Conservation (phyloP, 305 asterid species). For the Ilex paraguariensis region DNA sequence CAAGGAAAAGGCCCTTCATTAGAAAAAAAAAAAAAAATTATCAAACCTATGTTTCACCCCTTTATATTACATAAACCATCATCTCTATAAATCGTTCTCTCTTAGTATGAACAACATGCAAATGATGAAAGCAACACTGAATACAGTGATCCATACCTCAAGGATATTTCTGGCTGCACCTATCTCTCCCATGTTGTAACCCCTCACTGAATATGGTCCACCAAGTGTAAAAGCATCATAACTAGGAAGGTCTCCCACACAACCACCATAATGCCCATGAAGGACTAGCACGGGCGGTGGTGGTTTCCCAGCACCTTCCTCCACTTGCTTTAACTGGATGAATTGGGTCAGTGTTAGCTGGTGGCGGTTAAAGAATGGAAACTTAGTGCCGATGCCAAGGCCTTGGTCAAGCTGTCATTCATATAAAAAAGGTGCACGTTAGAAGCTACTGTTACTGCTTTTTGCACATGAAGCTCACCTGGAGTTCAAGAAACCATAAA, state of each 20-base stretch:
- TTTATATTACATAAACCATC: too few relatives aligned
- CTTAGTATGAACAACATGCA: too few relatives aligned
- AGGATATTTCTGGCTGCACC: slow-evolving; percentile 93
- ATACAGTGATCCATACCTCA: slow-evolving; percentile 44
- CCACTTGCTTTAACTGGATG: slow-evolving; percentile 68
- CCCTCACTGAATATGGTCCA: slow-evolving; percentile 94
- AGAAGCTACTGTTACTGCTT: too few relatives aligned
- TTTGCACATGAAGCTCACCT: too few relatives aligned
- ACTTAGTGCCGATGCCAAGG: slow-evolving; percentile 78
- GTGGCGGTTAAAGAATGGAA: slow-evolving; percentile 91
- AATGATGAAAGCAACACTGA: neutral
- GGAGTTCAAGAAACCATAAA: too few relatives aligned
- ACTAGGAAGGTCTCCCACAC: slow-evolving; percentile 97
- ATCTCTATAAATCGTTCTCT: too few relatives aligned
- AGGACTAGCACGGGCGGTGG: slow-evolving; percentile 94
- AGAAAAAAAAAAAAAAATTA: too few relatives aligned
- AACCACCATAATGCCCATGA: slow-evolving; percentile 95
- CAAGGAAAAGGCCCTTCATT: too few relatives aligned
- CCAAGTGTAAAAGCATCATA: slow-evolving; percentile 94
- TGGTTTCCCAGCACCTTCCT: slow-evolving; percentile 89
- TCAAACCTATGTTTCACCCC: too few relatives aligned
- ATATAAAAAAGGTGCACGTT: neutral
- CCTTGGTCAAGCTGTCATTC: slow-evolving; percentile 92
- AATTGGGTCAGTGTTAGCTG: slow-evolving; percentile 76
- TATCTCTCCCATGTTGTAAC: slow-evolving; percentile 97